Evolutionary conservation across 73 alveolate species (phyloP).

Genomic region (Uronychia binucleata): DNA sequence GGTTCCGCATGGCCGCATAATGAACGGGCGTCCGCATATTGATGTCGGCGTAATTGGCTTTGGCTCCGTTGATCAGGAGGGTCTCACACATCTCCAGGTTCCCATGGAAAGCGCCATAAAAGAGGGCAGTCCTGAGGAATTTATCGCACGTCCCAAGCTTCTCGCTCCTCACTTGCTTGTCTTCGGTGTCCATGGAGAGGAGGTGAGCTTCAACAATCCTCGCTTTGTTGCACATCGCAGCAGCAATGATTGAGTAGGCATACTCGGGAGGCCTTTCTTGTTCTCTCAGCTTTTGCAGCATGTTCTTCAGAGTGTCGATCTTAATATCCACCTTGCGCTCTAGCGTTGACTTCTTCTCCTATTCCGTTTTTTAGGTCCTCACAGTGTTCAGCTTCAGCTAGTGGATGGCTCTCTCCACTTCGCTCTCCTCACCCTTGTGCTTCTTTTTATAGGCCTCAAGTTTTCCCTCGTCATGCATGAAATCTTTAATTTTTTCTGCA

Average conservation of each 20-base stretch:
- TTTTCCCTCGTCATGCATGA: not conserved
- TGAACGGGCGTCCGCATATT: conserved; percentile 45
- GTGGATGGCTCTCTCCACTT: conserved; percentile 2
- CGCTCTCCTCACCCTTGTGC: not conserved
- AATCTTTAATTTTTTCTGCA: not conserved
- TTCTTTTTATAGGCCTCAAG: not conserved
- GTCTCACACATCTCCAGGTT: conserved; percentile 21
- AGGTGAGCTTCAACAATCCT: conserved; percentile 46
- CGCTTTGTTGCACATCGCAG: conserved; percentile 32
- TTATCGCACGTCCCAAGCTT: conserved; percentile 18
- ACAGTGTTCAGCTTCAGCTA: not conserved
- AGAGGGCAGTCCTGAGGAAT: conserved; percentile 25
- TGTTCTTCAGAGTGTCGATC: not conserved
- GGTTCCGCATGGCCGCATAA: conserved; percentile 49
- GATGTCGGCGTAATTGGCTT: conserved; percentile 21
- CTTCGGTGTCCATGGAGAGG: conserved; percentile 21
- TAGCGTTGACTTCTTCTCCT: not conserved
- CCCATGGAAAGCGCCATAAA: conserved; percentile 35
- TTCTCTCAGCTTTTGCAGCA: not conserved
- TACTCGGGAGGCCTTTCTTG: conserved; percentile 24
- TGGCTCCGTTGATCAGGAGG: conserved; percentile 23
- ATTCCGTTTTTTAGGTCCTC: not conserved
- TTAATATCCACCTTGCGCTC: not conserved
- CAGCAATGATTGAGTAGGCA: conserved; percentile 24
- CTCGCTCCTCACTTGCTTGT: not conserved